Conservation (phyloP, 805 yeast genomes). For the Barnettozyma siamensis region DNA sequence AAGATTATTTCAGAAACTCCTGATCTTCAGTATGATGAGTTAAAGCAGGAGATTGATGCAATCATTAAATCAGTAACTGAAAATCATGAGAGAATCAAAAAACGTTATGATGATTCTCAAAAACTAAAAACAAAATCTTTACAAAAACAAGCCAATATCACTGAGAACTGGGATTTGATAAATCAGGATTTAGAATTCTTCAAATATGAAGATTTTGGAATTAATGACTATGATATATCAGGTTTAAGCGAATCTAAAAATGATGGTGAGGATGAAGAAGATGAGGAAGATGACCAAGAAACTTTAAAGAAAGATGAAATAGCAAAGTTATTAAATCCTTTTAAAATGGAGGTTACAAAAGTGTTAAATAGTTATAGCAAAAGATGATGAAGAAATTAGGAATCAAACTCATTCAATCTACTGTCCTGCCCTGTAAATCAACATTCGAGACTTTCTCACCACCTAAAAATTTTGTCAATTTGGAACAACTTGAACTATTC, state of each 20-base stretch:
- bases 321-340: neutral
- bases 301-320: conserved; percentile 3
- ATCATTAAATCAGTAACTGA: conserved; percentile 32
- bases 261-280: conserved; percentile 9
- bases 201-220: conserved; percentile 41
- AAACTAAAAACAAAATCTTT: conserved; percentile 19
- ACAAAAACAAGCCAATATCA: conserved; percentile 22
- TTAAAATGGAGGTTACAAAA: neutral
- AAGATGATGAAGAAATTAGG: too few species aligned
- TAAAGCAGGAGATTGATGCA: conserved; percentile 34
- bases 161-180: conserved; percentile 39
- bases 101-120: conserved; percentile 29
- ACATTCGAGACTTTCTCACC: too few species aligned
- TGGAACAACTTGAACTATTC: too few species aligned
- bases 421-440: too few species aligned
- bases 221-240: conserved; percentile 43
- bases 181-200: conserved; percentile 35
- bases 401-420: too few species aligned
- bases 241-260: conserved; percentile 35
- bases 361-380: conserved; percentile 2
- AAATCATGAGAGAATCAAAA: conserved; percentile 28
- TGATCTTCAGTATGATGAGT: conserved; percentile 22
- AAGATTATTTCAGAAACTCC: conserved; percentile 25
- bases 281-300: conserved; percentile 2
- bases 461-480: too few species aligned